phyloP scores from a whole-genome alignment of 164 flowering plant species.

The Vitis riparia region DNA sequence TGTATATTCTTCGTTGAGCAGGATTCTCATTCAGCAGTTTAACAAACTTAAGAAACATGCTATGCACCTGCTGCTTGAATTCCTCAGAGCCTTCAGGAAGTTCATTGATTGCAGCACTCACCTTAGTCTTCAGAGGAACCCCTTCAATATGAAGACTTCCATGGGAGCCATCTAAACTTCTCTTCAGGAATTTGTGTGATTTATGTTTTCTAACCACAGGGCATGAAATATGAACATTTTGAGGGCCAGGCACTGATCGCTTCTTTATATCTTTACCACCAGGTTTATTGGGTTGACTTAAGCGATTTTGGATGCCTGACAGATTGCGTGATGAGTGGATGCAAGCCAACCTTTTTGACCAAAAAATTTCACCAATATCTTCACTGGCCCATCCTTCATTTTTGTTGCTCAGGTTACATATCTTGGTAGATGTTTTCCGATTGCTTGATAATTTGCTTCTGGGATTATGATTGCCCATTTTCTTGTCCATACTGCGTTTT shows the following conservation, averaged over 20 bases:
- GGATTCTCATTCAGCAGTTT: conserved; percentile 63
- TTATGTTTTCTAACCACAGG: conserved; percentile 18
- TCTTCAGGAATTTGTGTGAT: conserved; percentile 19
- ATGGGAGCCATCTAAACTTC: conserved; percentile 13
- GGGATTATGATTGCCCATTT: conserved; percentile 16
- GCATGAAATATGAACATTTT: conserved; percentile 10
- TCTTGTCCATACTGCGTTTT: conserved; percentile 19
- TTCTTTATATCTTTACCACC: conserved; percentile 24
- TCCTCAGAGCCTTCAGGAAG: conserved; percentile 62
- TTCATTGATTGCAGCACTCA: conserved; percentile 27
- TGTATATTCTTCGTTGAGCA: conserved; percentile 38
- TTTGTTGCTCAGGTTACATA: too few species aligned
- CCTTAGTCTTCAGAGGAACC: conserved; percentile 17
- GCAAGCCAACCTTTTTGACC: too few species aligned
- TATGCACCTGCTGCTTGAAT: conserved; percentile 55
- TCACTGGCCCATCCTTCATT: too few species aligned
- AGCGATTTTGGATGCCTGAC: neutral
- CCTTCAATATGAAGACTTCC: conserved; percentile 15
- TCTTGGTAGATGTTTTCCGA: too few species aligned
- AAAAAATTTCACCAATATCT: too few species aligned
- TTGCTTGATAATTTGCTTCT: conserved; percentile 1
- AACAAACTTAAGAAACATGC: conserved; percentile 54
- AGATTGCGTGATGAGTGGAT: neutral
- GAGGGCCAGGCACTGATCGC: conserved; percentile 35
- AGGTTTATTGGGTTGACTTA: too few species aligned